Base-by-base conservation (phyloP, 495 filamentous ascomycete species). In the Penicillium riverlandense region DNA sequence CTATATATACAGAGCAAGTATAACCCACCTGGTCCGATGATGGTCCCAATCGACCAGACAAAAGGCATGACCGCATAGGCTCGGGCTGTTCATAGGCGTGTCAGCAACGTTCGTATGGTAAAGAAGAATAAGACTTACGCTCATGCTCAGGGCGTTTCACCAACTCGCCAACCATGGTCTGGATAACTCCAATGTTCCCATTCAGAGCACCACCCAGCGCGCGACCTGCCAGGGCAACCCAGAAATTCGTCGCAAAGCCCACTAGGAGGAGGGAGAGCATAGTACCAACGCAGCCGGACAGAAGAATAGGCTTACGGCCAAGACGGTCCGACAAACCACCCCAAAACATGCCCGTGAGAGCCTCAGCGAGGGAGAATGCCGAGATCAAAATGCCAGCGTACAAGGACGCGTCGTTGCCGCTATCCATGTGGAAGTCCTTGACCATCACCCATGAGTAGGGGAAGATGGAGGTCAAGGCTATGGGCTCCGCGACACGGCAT, bases 111-210 rank as follows among this genome's bases (percentile, higher is more conserved):
- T n/a, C 30, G 11, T 11, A 29, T 8, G 31, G 11, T n/a, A 30
- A 8, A 40, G 2, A 2, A 15, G 1, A 3, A 14, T 12, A 42
- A 11, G 41, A 73, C 84, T 68, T 72, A 87, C 84, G 87, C 60
- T 92, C 87, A 67, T 92, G 85, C 53, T 88, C 82, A 2, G 85
- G 85, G 29, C 83, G 81, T 14, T 72, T 81, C 36, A 91, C 84
- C 40, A 91, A 52, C 58, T 94, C 88, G 14, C 83, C 86, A 15
- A 94, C 87, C 86, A 91, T 91, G n/a, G 87, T 91, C 60, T 91
- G 87, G 46, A 94, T 88, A 29, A 94, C 87, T 8, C 83, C 88
- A 54, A 91, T 83, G 50, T 94, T 94, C 35, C 88, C 88, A 67
- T 95, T 95, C 35, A 96, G 67, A 5, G 84, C 64, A 15, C 90